phyloP scores from a whole-genome alignment of 768 basidiomycete genomes.

The Neoboletus subvelutipes region DNA sequence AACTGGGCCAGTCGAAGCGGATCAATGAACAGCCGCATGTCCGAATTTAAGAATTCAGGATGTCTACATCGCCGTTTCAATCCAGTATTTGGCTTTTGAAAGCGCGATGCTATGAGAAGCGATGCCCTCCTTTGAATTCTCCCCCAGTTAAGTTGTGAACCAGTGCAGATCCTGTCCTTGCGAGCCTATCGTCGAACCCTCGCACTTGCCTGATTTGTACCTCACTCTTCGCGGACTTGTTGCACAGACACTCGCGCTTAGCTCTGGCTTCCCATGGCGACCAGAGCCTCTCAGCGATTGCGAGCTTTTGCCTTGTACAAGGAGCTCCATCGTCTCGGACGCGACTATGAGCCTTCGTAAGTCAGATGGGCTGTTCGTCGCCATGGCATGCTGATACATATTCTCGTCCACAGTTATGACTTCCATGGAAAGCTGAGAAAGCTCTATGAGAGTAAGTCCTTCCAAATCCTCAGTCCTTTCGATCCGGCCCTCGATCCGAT shows the following conservation, averaged over 20 bases:
- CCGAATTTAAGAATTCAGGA: background rate
- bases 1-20: background rate
- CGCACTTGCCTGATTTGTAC: background rate
- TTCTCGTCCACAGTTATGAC: constrained; percentile 56
- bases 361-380: constrained; percentile 28
- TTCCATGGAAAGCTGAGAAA: constrained; percentile 71
- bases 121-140: too few species aligned
- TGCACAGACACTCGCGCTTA: background rate
- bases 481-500: too few species aligned
- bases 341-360: constrained; percentile 81
- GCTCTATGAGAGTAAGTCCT: constrained; percentile 67
- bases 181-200: too few species aligned
- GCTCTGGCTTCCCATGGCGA: constrained; percentile 40
- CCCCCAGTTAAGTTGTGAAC: background rate
- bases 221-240: background rate
- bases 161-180: background rate
- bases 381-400: constrained; percentile 9
- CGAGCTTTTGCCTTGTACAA: constrained; percentile 77
- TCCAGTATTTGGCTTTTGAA: background rate
- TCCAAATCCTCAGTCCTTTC: background rate
- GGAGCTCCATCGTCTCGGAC: constrained; percentile 74
- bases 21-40: background rate
- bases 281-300: constrained; percentile 48
- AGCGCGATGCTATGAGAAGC: too few species aligned
- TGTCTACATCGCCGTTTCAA: background rate